Evolutionary conservation across 495 filamentous ascomycete genomes (phyloP), one percentile per base, ranked within the genome.

Genomic region (Friedmanniomyces endolithicus): DNA sequence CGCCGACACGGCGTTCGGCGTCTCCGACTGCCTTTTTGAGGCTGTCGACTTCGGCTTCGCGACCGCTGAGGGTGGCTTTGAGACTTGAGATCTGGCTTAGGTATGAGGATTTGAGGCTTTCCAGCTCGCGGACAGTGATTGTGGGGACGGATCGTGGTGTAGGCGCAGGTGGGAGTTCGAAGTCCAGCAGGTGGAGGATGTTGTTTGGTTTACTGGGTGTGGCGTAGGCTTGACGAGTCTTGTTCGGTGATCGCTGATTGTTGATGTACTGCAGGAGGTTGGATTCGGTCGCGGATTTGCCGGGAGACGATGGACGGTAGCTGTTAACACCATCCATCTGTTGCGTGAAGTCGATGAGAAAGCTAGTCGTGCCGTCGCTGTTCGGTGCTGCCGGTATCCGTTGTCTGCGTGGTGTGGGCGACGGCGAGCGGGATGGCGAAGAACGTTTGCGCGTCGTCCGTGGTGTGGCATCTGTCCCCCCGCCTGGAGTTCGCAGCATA

Each of bases 71-170:
- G 17, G 85, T 86, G 4, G 94, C 94, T 58, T 84, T 90, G 31
- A 98, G 78, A 20, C 85, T 87, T 47, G 84, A 89, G 50, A 98
- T 89, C 65, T 98, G 85, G 3, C 88, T 90, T 43, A 88, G 77
- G 64, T 94, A 94, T 0, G 74, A 73, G 0, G 90, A 95, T 65
- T 96, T 96, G 48, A 98, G 74, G 7, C 81, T 85, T 63, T 98
- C 92, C 0, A 97, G 74, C 69, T 98, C 92, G 25, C 92, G 83
- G 0, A 89, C 85, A 2, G 94, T 95, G 58, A 97, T 82, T 14
- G 83, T 85, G 0, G 92, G 92, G 40, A 97, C 80, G 40, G 86
- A 94, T 52, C 90, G 84, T 17, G 92, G 92, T 0, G 92, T 97
- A 2, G 89, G 88, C 11, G 83, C 78, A 2, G 88, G 86, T 11